Percentiles rank a stretch among this genome's conserved stretches.
These are phyloP conservation scores for Candida broadrunensis DNA, from an alignment of 805 yeast genomes.

Conservation along the genomic window DNA sequence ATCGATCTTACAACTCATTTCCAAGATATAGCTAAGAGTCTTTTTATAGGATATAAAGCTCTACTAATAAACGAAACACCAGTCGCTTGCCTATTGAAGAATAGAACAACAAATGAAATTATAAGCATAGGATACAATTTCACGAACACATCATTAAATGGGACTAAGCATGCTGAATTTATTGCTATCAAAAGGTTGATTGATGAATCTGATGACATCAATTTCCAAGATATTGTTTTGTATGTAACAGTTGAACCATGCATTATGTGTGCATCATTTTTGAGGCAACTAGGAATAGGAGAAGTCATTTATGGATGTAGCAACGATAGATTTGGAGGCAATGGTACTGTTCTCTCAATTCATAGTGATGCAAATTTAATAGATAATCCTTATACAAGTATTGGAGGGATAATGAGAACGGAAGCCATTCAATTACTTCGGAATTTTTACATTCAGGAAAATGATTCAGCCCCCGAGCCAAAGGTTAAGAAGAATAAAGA, in stretches of 20 bases:
- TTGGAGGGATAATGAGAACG: conserved; percentile 75
- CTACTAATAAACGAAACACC: conserved; percentile 37
- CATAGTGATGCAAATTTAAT: conserved; percentile 13
- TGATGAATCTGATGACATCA: conserved; percentile 2
- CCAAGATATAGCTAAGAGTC: conserved; percentile 30
- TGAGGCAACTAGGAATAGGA: conserved; percentile 73
- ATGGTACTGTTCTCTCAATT: conserved; percentile 76
- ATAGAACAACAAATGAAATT: conserved; percentile 38
- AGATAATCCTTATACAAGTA: conserved; percentile 45
- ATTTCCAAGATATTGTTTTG: conserved; percentile 56
- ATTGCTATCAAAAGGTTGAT: conserved; percentile 57
- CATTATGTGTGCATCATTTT: conserved; percentile 93
- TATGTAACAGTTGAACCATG: conserved; percentile 98
- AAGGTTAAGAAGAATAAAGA: conserved; percentile 68
- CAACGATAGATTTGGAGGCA: conserved; percentile 95
- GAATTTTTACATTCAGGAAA: conserved; percentile 81
- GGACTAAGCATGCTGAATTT: conserved; percentile 92
- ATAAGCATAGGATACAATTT: conserved; percentile 80
- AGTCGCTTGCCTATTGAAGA: conserved; percentile 35
- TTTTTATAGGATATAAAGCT: conserved; percentile 39
- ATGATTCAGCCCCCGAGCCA: conserved; percentile 81
- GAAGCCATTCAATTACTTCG: conserved; percentile 84
- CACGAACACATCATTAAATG: conserved; percentile 80
- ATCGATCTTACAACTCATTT: conserved; percentile 18
- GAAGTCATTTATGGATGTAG: conserved; percentile 88